These are phyloP conservation scores for Yamadazyma sp. DNA, from an alignment of 1,139 yeast species.

Conservation along the genomic window DNA sequence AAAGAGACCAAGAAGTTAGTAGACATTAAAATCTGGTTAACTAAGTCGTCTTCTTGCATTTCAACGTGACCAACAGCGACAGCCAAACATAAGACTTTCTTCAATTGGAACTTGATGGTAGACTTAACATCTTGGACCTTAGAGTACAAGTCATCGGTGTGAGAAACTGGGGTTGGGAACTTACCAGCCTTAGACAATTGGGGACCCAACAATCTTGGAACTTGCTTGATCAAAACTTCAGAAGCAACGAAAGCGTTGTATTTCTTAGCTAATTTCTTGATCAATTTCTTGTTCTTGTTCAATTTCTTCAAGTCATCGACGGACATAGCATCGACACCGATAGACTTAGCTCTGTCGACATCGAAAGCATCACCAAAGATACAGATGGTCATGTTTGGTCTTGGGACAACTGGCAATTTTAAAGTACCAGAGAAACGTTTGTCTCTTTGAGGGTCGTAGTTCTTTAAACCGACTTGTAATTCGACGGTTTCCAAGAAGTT, in stretches of 20 bases:
- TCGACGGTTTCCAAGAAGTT: conserved; percentile 99
- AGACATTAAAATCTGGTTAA: conserved; percentile 98
- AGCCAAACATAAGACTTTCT: conserved; percentile 89
- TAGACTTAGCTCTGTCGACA: conserved; percentile 99
- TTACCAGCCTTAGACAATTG: conserved; percentile 99
- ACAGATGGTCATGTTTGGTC: conserved; percentile 99
- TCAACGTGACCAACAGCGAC: conserved; percentile 98
- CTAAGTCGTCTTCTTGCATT: conserved; percentile 96
- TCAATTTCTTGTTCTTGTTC: conserved; percentile 99
- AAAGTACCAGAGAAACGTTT: conserved; percentile 99
- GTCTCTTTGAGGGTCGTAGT: conserved; percentile 99
- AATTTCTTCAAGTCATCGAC: conserved; percentile 99
- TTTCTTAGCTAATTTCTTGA: conserved; percentile 99
- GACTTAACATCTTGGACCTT: conserved; percentile 98
- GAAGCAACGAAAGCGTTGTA: conserved; percentile 99
- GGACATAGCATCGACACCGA: conserved; percentile 99
- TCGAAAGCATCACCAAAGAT: conserved; percentile 99
- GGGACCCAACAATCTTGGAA: conserved; percentile 99
- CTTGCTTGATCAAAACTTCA: conserved; percentile 98
- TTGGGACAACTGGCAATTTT: conserved; percentile 98
- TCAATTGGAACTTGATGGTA: conserved; percentile 99
- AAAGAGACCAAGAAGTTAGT: conserved; percentile 99
- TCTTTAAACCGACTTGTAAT: conserved; percentile 99
- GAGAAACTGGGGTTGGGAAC: conserved; percentile 99
- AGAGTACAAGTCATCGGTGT: conserved; percentile 94